phyloP scores from a whole-genome alignment of 257 asterid species.

The Solanum clarkiae region DNA sequence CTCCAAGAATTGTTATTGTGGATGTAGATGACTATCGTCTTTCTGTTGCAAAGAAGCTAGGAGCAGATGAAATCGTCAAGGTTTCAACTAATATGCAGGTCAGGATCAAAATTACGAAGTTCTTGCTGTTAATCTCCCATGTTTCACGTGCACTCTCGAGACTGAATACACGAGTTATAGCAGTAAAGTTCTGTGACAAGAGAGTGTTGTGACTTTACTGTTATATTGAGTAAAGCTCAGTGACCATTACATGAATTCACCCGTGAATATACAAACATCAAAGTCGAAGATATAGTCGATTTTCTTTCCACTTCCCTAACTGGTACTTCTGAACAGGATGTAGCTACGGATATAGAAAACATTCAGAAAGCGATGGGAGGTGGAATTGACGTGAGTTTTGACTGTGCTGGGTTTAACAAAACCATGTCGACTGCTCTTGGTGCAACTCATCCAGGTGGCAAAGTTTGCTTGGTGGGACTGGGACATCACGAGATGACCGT shows the following conservation, averaged over 20 bases:
- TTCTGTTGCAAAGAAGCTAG: conserved; percentile 65
- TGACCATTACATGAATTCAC: background rate
- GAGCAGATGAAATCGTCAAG: conserved; percentile 59
- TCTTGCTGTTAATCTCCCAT: background rate
- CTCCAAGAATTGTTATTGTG: conserved; percentile 61
- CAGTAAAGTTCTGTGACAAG: background rate
- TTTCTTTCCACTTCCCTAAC: background rate
- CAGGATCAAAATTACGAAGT: background rate
- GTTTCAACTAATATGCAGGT: conserved; percentile 59
- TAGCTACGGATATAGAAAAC: conserved; percentile 40
- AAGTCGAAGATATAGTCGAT: background rate
- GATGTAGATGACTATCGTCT: conserved; percentile 73
- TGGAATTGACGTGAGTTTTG: conserved; percentile 43
- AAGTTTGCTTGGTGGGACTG: conserved; percentile 88
- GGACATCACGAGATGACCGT: conserved; percentile 68
- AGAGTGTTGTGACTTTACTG: background rate
- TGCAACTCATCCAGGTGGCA: conserved; percentile 81
- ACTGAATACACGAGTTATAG: background rate
- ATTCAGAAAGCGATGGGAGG: conserved; percentile 63
- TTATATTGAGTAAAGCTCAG: background rate
- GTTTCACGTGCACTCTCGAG: background rate
- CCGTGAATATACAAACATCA: background rate
- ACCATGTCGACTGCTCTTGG: conserved; percentile 85
- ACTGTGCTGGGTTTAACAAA: conserved; percentile 78
- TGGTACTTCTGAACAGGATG: conserved; percentile 35